These are phyloP conservation scores for Lolium rigidum DNA, from an alignment of 176 grass and related monocot genomes.

Conservation along the genomic window DNA sequence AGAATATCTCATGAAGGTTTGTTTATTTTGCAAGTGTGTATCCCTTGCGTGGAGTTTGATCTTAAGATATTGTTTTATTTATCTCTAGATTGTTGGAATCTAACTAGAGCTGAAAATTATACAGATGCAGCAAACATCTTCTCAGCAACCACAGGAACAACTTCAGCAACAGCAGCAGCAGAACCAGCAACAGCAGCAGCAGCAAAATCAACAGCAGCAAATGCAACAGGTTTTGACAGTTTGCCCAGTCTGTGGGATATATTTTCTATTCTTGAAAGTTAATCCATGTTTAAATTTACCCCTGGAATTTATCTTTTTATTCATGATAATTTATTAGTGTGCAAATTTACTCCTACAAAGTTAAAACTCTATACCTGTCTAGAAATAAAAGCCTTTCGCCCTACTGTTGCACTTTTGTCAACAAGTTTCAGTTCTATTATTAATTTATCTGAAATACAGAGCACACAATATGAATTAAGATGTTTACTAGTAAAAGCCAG, in stretches of 20 bases:
- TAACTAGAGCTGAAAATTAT: constrained; percentile 55
- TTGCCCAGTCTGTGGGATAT: neutral
- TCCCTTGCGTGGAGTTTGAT: constrained; percentile 11
- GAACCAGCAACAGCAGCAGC: constrained; percentile 62
- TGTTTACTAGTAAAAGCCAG: neutral
- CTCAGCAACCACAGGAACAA: constrained; percentile 75
- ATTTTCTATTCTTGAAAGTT: neutral
- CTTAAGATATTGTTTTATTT: constrained; percentile 35
- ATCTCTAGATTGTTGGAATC: constrained; percentile 29
- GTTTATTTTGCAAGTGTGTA: constrained; percentile 44
- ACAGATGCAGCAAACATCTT: constrained; percentile 89
- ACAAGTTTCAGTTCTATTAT: neutral
- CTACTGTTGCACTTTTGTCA: neutral
- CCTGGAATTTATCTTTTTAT: neutral
- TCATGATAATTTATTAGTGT: neutral
- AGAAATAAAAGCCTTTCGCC: constrained; percentile 5
- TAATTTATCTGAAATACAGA: neutral
- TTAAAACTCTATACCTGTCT: constrained; percentile 3
- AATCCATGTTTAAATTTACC: neutral
- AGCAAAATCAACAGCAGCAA: constrained; percentile 75
- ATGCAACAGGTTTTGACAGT: constrained; percentile 67
- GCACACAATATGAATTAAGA: constrained; percentile 9
- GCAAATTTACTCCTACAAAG: neutral
- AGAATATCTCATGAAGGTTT: constrained; percentile 85
- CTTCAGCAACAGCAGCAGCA: constrained; percentile 80